Conservation (phyloP, 2,329 filamentous ascomycete genomes). For the Apiospora aurea region DNA sequence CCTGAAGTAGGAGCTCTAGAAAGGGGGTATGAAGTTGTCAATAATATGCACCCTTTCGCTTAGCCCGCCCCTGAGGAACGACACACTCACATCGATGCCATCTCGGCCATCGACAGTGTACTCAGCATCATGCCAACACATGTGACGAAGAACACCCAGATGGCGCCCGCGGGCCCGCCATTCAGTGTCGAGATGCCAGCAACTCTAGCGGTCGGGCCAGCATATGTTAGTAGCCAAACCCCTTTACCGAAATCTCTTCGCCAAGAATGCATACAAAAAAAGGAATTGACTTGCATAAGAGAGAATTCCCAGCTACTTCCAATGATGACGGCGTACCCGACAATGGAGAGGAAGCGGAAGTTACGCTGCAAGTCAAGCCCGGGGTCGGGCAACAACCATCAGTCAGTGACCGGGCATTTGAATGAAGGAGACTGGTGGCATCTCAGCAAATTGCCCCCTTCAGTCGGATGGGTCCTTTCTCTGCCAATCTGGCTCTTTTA, state of each 20-base stretch:
- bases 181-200: slow-evolving; percentile 37
- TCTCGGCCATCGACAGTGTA: slow-evolving; percentile 54
- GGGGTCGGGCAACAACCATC: background rate
- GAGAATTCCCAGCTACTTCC: slow-evolving; percentile 22
- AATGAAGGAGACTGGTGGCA: background rate
- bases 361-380: background rate
- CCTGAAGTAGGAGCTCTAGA: slow-evolving; percentile 59
- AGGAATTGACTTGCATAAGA: background rate
- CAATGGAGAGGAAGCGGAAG: slow-evolving; percentile 26
- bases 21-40: background rate
- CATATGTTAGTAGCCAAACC: background rate
- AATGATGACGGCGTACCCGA: slow-evolving; percentile 24
- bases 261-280: background rate
- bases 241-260: background rate
- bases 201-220: slow-evolving; percentile 34
- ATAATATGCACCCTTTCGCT: background rate
- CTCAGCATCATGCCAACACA: slow-evolving; percentile 48
- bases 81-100: slow-evolving; percentile 53
- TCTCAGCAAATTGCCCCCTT: no score
- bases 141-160: slow-evolving; percentile 52
- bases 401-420: background rate
- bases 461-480: no score
- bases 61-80: background rate
- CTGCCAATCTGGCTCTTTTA: no score
- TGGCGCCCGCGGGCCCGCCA: slow-evolving; percentile 54